phyloP scores from a whole-genome alignment of 2,329 filamentous ascomycete species.

The Apiospora aurea region DNA sequence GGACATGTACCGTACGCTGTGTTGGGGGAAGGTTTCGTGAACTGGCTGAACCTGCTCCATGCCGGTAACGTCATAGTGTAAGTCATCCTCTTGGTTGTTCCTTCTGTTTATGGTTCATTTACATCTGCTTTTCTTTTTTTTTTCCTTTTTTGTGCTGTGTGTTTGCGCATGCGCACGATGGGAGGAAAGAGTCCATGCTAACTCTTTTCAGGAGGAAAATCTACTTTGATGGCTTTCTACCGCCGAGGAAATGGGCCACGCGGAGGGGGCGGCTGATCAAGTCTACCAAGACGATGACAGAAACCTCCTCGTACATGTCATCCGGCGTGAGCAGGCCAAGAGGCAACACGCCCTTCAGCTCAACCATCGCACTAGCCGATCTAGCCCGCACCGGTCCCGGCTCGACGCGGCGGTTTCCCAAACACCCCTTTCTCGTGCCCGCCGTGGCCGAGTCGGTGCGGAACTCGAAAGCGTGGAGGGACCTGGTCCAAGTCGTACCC shows the following conservation, averaged over 20 bases:
- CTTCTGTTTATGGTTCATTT: constrained; percentile 33
- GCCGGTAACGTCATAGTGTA: constrained; percentile 68
- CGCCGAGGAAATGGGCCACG: constrained; percentile 67
- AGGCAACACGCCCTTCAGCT: not conserved
- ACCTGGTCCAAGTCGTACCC: constrained; percentile 67
- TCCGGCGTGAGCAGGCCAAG: constrained; percentile 31
- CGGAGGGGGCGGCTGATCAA: constrained; percentile 67
- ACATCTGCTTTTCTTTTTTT: no score
- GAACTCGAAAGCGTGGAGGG: constrained; percentile 49
- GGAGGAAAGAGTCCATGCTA: not conserved
- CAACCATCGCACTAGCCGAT: constrained; percentile 2
- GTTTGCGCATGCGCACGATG: not conserved
- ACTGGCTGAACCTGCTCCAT: constrained; percentile 69
- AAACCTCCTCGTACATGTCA: constrained; percentile 49
- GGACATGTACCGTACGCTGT: constrained; percentile 68
- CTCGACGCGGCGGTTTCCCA: constrained; percentile 40
- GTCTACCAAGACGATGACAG: constrained; percentile 62
- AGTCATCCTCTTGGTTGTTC: constrained; percentile 34
- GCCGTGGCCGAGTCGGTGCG: constrained; percentile 75
- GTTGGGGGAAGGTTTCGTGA: constrained; percentile 64
- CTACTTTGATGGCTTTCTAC: constrained; percentile 87
- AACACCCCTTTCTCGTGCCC: constrained; percentile 76
- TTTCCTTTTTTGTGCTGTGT: constrained; percentile 29
- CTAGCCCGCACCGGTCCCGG: constrained; percentile 4
- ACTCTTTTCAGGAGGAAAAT: constrained; percentile 65